Evolutionary conservation across 768 basidiomycete species (phyloP).

Genomic region (Kwoniella mangroviensis): DNA sequence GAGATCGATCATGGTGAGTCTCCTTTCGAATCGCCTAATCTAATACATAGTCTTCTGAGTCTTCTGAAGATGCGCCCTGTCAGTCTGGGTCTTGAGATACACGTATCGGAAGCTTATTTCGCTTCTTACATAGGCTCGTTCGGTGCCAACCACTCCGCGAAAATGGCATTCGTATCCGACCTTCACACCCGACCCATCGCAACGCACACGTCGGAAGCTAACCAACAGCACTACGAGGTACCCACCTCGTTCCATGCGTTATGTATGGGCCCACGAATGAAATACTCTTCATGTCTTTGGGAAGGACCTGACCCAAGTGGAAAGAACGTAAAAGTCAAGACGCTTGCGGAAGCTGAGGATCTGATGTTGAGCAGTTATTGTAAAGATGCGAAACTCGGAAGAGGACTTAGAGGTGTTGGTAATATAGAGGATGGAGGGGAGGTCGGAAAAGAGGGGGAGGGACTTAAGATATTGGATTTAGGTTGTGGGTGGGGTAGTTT

Average conservation of each 20-base stretch:
- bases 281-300: slow-evolving; percentile 72
- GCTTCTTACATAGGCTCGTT: slow-evolving; percentile 47
- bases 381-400: slow-evolving; percentile 65
- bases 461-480: slow-evolving; percentile 69
- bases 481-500: slow-evolving; percentile 80
- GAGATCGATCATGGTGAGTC: slow-evolving; percentile 68
- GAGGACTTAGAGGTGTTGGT: slow-evolving; percentile 45
- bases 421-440: slow-evolving; percentile 23
- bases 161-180: slow-evolving; percentile 70
- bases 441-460: slow-evolving; percentile 60
- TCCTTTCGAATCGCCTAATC: too few relatives aligned
- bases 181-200: slow-evolving; percentile 67
- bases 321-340: slow-evolving; percentile 59
- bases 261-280: slow-evolving; percentile 69
- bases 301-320: slow-evolving; percentile 58
- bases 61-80: too few relatives aligned
- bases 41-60: too few relatives aligned
- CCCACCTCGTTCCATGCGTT: slow-evolving; percentile 65
- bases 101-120: too few relatives aligned
- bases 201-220: slow-evolving; percentile 69
- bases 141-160: slow-evolving; percentile 67
- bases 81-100: too few relatives aligned
- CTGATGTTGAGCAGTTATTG: slow-evolving; percentile 73
- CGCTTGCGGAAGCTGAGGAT: slow-evolving; percentile 68
- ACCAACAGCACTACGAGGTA: slow-evolving; percentile 78